Percentiles rank a stretch among this genome's conserved stretches.
phyloP scores from a whole-genome alignment of 2,329 filamentous ascomycete species.

The Furcasterigmium furcatum region DNA sequence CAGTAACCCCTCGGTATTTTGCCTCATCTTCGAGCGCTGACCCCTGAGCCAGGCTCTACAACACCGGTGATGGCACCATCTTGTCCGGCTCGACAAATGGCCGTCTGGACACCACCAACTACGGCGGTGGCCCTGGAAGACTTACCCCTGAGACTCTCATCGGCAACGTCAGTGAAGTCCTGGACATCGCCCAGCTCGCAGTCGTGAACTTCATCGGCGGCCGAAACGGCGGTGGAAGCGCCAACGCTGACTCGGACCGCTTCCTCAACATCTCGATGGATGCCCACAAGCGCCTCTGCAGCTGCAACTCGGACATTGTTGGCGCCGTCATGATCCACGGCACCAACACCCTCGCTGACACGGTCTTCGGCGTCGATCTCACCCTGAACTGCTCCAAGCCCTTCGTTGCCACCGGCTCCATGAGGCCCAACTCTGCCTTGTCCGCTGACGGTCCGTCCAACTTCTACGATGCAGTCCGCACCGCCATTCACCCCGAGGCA shows the following conservation, averaged over 20 bases:
- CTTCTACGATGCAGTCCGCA: constrained; percentile 47
- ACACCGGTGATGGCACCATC: constrained; percentile 21
- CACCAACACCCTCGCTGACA: constrained; percentile 57
- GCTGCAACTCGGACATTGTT: constrained; percentile 21
- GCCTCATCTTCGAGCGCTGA: too few relatives aligned
- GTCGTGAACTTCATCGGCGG: constrained; percentile 19
- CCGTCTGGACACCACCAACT: constrained; percentile 27
- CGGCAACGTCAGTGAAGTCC: constrained; percentile 24
- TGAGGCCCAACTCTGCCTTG: constrained; percentile 51
- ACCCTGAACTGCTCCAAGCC: constrained; percentile 50
- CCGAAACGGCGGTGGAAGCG: constrained; percentile 17
- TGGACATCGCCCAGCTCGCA: constrained; percentile 24
- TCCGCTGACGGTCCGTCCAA: constrained; percentile 52
- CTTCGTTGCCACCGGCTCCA: constrained; percentile 48
- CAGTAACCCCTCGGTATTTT: constrained; percentile 4
- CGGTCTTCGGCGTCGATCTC: constrained; percentile 50
- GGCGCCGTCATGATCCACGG: constrained; percentile 33
- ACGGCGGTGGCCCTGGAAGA: constrained; percentile 17
- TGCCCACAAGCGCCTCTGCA: constrained; percentile 25
- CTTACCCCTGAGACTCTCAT: constrained; percentile 21
- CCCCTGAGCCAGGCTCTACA: constrained; percentile 14
- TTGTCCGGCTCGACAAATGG: constrained; percentile 29
- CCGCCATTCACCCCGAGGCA: constrained; percentile 38
- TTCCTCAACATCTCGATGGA: constrained; percentile 26
- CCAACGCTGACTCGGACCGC: constrained; percentile 24